These are phyloP conservation scores for Paramecium octaurelia DNA, from an alignment of 73 alveolate species.

Conservation along the genomic window DNA sequence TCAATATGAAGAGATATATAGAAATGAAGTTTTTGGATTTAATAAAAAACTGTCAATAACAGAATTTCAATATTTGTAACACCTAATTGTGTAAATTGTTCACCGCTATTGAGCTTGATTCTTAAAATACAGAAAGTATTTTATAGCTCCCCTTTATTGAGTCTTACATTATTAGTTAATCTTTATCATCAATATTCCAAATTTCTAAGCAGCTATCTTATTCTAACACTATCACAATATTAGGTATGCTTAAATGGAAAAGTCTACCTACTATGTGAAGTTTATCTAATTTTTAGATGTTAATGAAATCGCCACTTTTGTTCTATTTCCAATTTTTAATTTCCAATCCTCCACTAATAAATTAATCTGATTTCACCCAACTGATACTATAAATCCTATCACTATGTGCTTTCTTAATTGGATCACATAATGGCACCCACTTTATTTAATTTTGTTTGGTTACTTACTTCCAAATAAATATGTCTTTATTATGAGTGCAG, in stretches of 20 bases:
- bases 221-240: background rate
- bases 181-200: background rate
- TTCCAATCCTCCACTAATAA: background rate
- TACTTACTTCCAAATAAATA: background rate
- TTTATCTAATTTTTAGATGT: background rate
- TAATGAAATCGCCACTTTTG: background rate
- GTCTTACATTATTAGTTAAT: background rate
- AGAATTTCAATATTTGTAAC: background rate
- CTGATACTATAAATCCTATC: background rate
- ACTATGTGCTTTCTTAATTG: background rate
- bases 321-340: background rate
- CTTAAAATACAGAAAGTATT: background rate
- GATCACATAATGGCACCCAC: background rate
- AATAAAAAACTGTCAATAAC: background rate
- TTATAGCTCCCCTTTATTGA: background rate
- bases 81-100: background rate
- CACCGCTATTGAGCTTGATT: background rate
- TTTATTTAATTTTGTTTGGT: background rate
- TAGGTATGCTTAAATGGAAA: background rate
- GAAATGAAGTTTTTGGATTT: background rate
- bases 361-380: background rate
- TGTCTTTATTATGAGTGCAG: background rate
- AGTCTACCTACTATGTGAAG: background rate
- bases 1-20: no score
- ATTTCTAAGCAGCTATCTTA: background rate